These are phyloP conservation scores for Aureobasidium sp. DNA, from an alignment of 2,329 filamentous ascomycete genomes.

Conservation along the genomic window DNA sequence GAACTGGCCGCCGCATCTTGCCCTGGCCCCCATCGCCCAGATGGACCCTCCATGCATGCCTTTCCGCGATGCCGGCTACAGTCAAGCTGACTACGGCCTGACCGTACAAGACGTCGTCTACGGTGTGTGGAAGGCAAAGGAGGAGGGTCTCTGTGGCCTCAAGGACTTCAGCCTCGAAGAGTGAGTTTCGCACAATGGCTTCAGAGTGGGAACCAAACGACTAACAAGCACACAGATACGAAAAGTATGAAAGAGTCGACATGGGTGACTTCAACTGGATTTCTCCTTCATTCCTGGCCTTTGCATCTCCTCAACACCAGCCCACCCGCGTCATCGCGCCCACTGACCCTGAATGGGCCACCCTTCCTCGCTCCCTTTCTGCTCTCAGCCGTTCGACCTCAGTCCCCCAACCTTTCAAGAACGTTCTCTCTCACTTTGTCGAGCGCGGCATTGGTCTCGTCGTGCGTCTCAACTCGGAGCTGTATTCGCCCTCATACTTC, in stretches of 20 bases:
- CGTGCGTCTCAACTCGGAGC: constrained; percentile 86
- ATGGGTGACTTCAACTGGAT: constrained; percentile 99
- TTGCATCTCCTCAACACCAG: constrained; percentile 84
- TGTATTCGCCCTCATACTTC: constrained; percentile 97
- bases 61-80: constrained; percentile 96
- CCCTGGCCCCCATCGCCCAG: constrained; percentile 89
- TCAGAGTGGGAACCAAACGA: neutral
- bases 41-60: constrained; percentile 97
- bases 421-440: constrained; percentile 82
- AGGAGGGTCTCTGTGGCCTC: constrained; percentile 81
- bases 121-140: constrained; percentile 97
- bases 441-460: constrained; percentile 86
- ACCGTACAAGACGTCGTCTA: constrained; percentile 97
- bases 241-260: constrained; percentile 89
- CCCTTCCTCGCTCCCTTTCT: constrained; percentile 65
- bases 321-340: constrained; percentile 64
- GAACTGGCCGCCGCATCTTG: constrained; percentile 92
- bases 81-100: constrained; percentile 91
- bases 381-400: constrained; percentile 58
- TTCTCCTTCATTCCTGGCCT: constrained; percentile 87
- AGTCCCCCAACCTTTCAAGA: constrained; percentile 85
- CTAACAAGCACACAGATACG: constrained; percentile 51
- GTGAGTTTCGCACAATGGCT: constrained; percentile 33
- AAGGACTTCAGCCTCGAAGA: constrained; percentile 94
- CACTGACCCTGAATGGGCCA: constrained; percentile 63